Evolutionary conservation across 768 basidiomycete species (phyloP).

Genomic region (Lentinula raphanica): DNA sequence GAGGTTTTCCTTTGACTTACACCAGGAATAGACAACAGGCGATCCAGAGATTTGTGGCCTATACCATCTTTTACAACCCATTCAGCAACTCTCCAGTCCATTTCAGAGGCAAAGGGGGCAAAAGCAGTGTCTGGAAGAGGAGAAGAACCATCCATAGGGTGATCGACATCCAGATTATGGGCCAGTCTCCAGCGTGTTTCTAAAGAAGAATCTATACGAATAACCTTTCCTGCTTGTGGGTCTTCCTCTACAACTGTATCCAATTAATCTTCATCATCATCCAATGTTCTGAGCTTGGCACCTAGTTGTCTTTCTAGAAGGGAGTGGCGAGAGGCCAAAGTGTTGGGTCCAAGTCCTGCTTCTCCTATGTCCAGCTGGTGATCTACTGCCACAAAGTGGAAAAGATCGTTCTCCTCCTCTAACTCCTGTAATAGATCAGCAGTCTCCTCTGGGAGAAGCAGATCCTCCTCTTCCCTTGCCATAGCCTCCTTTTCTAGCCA

Average conservation of each 20-base stretch:
- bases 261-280: no score
- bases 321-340: neutral
- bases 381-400: no score
- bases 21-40: slow-evolving; percentile 19
- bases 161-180: neutral
- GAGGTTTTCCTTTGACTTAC: slow-evolving; percentile 11
- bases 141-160: neutral
- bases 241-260: no score
- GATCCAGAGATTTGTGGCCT: slow-evolving; percentile 18
- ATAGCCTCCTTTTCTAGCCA: neutral
- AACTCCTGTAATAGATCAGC: no score
- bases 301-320: neutral
- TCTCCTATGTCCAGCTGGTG: neutral
- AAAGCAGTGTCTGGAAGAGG: neutral
- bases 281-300: neutral
- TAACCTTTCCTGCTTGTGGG: no score
- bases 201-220: neutral
- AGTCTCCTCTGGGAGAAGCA: no score
- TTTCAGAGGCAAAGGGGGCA: slow-evolving; percentile 14
- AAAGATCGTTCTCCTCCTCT: no score
- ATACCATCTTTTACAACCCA: no score
- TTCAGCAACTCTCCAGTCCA: slow-evolving; percentile 20
- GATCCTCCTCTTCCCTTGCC: neutral
- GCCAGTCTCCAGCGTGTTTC: neutral
- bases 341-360: no score